Evolutionary conservation across 1,139 yeast genomes (phyloP).

Genomic region (Pichia norvegensis): DNA sequence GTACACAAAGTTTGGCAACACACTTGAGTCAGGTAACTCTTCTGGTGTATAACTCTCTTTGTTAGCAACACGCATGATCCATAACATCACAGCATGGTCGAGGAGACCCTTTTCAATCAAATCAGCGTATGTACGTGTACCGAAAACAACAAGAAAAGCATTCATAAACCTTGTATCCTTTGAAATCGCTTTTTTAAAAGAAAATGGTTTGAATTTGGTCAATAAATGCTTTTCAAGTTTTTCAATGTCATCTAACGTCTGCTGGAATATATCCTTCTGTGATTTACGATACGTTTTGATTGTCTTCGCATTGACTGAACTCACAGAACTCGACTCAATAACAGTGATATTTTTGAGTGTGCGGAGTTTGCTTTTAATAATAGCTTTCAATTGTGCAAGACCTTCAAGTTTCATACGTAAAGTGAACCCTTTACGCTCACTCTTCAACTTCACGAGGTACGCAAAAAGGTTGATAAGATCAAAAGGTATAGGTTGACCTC

Average conservation of each 20-base stretch:
- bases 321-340: slow-evolving; percentile 6
- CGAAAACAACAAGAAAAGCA: slow-evolving; percentile 48
- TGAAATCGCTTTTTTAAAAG: slow-evolving; percentile 52
- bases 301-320: slow-evolving; percentile 20
- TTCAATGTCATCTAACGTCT: slow-evolving; percentile 41
- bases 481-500: slow-evolving; percentile 33
- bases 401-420: slow-evolving; percentile 55
- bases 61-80: slow-evolving; percentile 55
- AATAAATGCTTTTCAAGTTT: slow-evolving; percentile 45
- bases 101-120: slow-evolving; percentile 40
- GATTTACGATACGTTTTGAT: slow-evolving; percentile 35
- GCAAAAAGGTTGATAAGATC: slow-evolving; percentile 45
- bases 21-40: slow-evolving; percentile 7
- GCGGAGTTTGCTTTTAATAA: slow-evolving; percentile 41
- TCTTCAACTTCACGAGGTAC: slow-evolving; percentile 36
- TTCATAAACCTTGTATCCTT: slow-evolving; percentile 49
- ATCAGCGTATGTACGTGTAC: slow-evolving; percentile 48
- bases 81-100: slow-evolving; percentile 55
- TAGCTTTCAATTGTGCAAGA: slow-evolving; percentile 45
- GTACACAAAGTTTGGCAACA: slow-evolving; percentile 47
- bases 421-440: slow-evolving; percentile 30
- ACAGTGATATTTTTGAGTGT: slow-evolving; percentile 27
- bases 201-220: slow-evolving; percentile 36
- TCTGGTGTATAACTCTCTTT: slow-evolving; percentile 29
- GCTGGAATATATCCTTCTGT: slow-evolving; percentile 42